A percentile compares a stretch with the other conserved stretches of the same genome.
Evolutionary conservation across 2,329 filamentous ascomycete genomes (phyloP).

Genomic region (Tolypocladium paradoxum): DNA sequence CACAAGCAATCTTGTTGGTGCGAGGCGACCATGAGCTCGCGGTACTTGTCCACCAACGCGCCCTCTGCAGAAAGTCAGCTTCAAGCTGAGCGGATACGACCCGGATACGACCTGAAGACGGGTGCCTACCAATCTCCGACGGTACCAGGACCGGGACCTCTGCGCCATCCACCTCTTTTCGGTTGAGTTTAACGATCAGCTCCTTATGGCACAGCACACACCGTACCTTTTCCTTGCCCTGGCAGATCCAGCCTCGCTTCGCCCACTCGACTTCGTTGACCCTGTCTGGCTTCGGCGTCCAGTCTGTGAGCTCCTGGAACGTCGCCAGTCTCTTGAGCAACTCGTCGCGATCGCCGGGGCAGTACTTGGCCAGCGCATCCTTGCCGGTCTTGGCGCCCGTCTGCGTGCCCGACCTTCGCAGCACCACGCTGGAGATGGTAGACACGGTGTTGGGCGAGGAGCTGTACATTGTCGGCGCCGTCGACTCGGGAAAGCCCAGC

Average conservation of each 20-base stretch:
- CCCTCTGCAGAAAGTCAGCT: slow-evolving; percentile 31
- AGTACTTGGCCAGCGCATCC: slow-evolving; percentile 54
- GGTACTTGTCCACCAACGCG: slow-evolving; percentile 67
- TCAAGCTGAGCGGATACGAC: too few relatives aligned
- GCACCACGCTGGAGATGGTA: slow-evolving; percentile 6
- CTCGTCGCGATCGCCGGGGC: slow-evolving; percentile 73
- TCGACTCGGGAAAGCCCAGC: slow-evolving; percentile 31
- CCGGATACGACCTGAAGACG: too few relatives aligned
- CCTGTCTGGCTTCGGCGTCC: slow-evolving; percentile 81
- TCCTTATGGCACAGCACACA: slow-evolving; percentile 81
- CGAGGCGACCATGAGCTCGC: slow-evolving; percentile 58
- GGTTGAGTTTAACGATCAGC: slow-evolving; percentile 67
- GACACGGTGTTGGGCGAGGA: slow-evolving; percentile 9
- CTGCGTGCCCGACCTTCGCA: slow-evolving; percentile 2
- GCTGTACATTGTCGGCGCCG: slow-evolving; percentile 17
- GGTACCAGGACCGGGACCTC: slow-evolving; percentile 42
- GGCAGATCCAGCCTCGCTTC: slow-evolving; percentile 82
- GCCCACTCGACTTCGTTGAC: slow-evolving; percentile 93
- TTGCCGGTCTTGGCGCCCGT: slow-evolving; percentile 7
- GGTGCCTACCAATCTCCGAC: slow-evolving; percentile 52
- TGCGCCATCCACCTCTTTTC: slow-evolving; percentile 44
- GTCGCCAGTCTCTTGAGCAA: slow-evolving; percentile 75
- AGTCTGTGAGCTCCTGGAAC: slow-evolving; percentile 83
- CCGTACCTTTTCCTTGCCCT: slow-evolving; percentile 70
- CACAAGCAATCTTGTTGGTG: slow-evolving; percentile 80